Percentiles rank a stretch among this genome's conserved stretches.
phyloP scores from a whole-genome alignment of 169 alveolate species.

The Plasmodium vinckei region DNA sequence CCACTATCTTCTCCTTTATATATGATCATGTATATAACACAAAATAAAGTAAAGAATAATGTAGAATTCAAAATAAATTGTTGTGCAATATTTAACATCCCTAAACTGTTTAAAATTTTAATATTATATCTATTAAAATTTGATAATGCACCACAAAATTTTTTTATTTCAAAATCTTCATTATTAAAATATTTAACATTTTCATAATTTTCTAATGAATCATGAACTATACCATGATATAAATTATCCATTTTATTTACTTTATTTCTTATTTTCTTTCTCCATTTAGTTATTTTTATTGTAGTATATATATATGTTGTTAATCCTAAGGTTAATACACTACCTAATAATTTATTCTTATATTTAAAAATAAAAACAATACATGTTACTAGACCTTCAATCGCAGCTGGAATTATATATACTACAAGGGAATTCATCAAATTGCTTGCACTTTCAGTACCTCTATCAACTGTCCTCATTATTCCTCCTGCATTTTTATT shows the following conservation, averaged over 20 bases:
- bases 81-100: slow-evolving; percentile 80
- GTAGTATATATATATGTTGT: slow-evolving; percentile 73
- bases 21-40: slow-evolving; percentile 48
- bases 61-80: slow-evolving; percentile 72
- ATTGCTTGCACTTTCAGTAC: slow-evolving; percentile 64
- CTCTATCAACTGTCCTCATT: slow-evolving; percentile 70
- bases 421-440: slow-evolving; percentile 53
- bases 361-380: slow-evolving; percentile 61
- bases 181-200: slow-evolving; percentile 85
- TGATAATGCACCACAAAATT: slow-evolving; percentile 77
- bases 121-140: slow-evolving; percentile 79
- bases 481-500: slow-evolving; percentile 68
- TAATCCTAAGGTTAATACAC: slow-evolving; percentile 44
- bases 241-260: slow-evolving; percentile 84
- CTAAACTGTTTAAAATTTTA: slow-evolving; percentile 78
- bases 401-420: slow-evolving; percentile 70
- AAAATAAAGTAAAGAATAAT: slow-evolving; percentile 43
- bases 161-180: slow-evolving; percentile 81
- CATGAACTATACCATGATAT: slow-evolving; percentile 83
- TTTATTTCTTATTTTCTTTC: slow-evolving; percentile 80
- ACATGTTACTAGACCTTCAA: slow-evolving; percentile 68
- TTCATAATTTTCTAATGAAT: slow-evolving; percentile 84
- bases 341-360: slow-evolving; percentile 43
- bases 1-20: slow-evolving; percentile 71
- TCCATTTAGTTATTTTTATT: slow-evolving; percentile 79